A percentile compares a stretch with the other conserved stretches of the same genome.
These are phyloP conservation scores for Beauveria medogensis DNA, from an alignment of 2,329 filamentous ascomycete species.

Conservation along the genomic window DNA sequence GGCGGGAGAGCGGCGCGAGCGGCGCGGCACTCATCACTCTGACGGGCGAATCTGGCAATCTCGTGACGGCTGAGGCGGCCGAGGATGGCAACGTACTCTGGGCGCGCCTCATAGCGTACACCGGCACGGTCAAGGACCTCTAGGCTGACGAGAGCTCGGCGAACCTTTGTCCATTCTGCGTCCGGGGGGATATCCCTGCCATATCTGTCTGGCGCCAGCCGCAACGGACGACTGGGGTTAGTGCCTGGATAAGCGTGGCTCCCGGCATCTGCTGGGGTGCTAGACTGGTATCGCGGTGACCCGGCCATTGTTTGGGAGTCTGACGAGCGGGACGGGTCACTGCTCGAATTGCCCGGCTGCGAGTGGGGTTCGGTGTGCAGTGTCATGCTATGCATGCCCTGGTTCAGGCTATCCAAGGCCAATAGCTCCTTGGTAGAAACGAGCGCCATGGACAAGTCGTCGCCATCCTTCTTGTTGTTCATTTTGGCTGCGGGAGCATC, in stretches of 20 bases:
- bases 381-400: conserved; percentile 33
- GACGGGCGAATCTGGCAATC: conserved; percentile 42
- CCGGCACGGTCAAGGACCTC: conserved; percentile 48
- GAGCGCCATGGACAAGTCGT: conserved; percentile 33
- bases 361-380: conserved; percentile 22
- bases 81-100: conserved; percentile 52
- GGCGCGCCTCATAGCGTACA: conserved; percentile 52
- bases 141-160: conserved; percentile 46
- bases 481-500: conserved; percentile 21
- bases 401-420: conserved; percentile 34
- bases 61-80: conserved; percentile 45
- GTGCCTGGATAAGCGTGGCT: neutral
- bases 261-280: conserved; percentile 25
- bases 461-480: conserved; percentile 28
- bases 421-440: conserved; percentile 49
- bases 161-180: conserved; percentile 53
- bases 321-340: conserved; percentile 27
- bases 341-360: conserved; percentile 22
- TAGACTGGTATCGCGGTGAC: conserved; percentile 35
- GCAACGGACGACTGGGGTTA: conserved; percentile 18
- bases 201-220: conserved; percentile 47
- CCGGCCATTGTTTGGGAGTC: conserved; percentile 23
- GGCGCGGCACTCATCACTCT: conserved; percentile 39
- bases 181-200: conserved; percentile 48
- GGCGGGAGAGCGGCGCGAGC: conserved; percentile 21